Conservation (phyloP, 169 alveolate genomes). For the Eimeria praecox region DNA sequence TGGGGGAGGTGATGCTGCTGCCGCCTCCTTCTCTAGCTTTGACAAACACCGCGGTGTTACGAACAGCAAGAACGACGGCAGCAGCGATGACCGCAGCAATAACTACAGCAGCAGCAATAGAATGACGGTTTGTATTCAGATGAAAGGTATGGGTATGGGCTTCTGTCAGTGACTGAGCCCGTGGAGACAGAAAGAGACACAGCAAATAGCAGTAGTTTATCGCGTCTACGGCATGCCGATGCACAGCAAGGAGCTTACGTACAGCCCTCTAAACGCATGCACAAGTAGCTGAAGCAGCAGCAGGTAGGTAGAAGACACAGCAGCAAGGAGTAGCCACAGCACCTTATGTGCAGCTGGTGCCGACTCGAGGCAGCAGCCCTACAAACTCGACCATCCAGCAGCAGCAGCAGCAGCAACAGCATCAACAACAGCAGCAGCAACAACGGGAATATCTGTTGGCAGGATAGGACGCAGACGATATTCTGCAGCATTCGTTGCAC, state of each 20-base stretch:
- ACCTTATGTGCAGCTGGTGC: too few species aligned
- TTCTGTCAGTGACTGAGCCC: constrained; percentile 58
- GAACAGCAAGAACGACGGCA: background rate
- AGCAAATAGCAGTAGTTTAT: constrained; percentile 33
- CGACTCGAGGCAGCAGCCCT: too few species aligned
- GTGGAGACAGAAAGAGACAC: constrained; percentile 33
- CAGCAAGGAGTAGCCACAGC: background rate
- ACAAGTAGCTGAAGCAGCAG: too few species aligned
- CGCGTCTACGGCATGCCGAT: constrained; percentile 58
- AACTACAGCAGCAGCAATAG: background rate
- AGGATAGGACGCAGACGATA: too few species aligned
- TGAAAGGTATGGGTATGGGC: constrained; percentile 13
- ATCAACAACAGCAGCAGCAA: too few species aligned
- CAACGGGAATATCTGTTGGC: too few species aligned
- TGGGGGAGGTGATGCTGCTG: background rate
- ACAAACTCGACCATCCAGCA: too few species aligned
- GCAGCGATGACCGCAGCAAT: background rate
- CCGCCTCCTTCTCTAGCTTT: background rate
- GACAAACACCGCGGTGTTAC: background rate
- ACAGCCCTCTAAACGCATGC: constrained; percentile 22
- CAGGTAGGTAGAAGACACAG: background rate
- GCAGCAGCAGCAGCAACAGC: too few species aligned
- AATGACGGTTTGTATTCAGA: background rate
- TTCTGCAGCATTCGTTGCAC: too few species aligned
- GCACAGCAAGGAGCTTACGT: constrained; percentile 25